Evolutionary conservation across 352 stramenopile species (phyloP).

Genomic region (Phytophthora chlamydospora): DNA sequence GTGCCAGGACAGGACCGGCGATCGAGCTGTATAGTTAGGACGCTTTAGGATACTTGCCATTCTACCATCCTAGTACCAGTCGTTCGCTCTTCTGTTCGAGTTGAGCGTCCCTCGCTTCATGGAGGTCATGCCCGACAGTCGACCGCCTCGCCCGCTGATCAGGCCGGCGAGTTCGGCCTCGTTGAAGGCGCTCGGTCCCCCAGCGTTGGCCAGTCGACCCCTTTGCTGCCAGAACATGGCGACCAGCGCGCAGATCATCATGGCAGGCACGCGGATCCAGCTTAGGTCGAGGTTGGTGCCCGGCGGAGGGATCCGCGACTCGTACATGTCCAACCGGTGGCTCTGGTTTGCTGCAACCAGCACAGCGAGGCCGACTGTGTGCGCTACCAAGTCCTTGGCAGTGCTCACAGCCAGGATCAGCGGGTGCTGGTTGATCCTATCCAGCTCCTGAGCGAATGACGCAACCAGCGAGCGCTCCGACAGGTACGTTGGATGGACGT

Average conservation of each 20-base stretch:
- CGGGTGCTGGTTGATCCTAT: background rate
- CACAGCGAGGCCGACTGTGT: conserved; percentile 26
- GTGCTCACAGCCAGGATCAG: conserved; percentile 12
- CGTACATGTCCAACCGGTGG: conserved; percentile 23
- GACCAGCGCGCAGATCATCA: conserved; percentile 40
- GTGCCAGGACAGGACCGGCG: too few relatives aligned
- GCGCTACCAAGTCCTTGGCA: conserved; percentile 21
- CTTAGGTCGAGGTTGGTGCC: conserved; percentile 30
- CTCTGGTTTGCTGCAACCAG: conserved; percentile 1
- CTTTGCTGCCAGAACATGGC: conserved; percentile 46
- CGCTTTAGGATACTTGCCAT: background rate
- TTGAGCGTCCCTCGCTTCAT: conserved; percentile 11
- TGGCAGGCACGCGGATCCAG: conserved; percentile 40
- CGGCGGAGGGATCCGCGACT: conserved; percentile 29
- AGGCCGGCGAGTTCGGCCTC: conserved; percentile 25
- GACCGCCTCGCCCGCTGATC: conserved; percentile 12
- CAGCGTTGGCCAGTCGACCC: conserved; percentile 9
- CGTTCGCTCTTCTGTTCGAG: conserved; percentile 11
- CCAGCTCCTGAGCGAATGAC: conserved; percentile 1
- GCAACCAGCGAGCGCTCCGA: conserved; percentile 19
- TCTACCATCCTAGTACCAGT: conserved; percentile 12
- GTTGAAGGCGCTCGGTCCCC: conserved; percentile 13
- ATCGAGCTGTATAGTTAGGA: conserved; percentile 2
- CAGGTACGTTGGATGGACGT: conserved; percentile 25
- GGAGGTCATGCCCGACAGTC: conserved; percentile 9